These are phyloP conservation scores for Inonotus obliquus DNA, from an alignment of 1,284 basidiomycete genomes.

Conservation along the genomic window DNA sequence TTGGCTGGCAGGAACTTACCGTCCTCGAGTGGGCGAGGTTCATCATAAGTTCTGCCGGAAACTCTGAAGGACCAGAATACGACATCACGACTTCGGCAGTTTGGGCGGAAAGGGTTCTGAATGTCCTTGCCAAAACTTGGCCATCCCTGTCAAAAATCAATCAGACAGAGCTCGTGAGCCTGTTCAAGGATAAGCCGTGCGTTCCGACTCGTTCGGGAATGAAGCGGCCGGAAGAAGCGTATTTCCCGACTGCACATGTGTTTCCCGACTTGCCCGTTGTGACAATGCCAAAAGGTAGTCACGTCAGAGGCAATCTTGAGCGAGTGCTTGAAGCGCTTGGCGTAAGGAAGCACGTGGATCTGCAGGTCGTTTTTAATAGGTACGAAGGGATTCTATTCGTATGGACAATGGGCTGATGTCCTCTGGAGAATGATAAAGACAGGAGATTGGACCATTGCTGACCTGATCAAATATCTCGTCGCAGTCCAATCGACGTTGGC, in stretches of 20 bases:
- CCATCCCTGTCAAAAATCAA: conserved; percentile 55
- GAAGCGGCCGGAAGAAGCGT: conserved; percentile 72
- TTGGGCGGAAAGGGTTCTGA: conserved; percentile 84
- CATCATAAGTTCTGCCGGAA: conserved; percentile 46
- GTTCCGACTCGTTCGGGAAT: conserved; percentile 85
- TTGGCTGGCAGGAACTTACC: conserved; percentile 82
- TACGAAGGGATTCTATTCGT: conserved; percentile 29
- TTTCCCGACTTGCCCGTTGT: conserved; percentile 89
- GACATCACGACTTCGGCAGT: conserved; percentile 65
- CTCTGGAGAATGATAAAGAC: conserved; percentile 75
- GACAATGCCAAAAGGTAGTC: conserved; percentile 45
- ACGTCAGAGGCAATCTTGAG: conserved; percentile 74
- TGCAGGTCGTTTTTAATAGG: conserved; percentile 85
- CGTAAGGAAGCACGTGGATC: conserved; percentile 87
- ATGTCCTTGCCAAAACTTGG: conserved; percentile 74
- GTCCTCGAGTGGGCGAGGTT: conserved; percentile 75
- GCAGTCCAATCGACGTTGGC: conserved; percentile 74
- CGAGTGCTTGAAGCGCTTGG: conserved; percentile 76
- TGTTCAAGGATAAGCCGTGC: conserved; percentile 65
- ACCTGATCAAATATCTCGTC: conserved; percentile 87
- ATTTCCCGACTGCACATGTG: conserved; percentile 85
- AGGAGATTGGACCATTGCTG: conserved; percentile 74
- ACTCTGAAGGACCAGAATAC: conserved; percentile 40
- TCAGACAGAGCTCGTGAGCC: conserved; percentile 52
- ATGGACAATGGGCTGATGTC: conserved; percentile 12